Percentiles rank a stretch among this genome's conserved stretches.
Conservation (phyloP, 805 yeast species). For the Cyberlindnera nakhonratchasimensis region DNA sequence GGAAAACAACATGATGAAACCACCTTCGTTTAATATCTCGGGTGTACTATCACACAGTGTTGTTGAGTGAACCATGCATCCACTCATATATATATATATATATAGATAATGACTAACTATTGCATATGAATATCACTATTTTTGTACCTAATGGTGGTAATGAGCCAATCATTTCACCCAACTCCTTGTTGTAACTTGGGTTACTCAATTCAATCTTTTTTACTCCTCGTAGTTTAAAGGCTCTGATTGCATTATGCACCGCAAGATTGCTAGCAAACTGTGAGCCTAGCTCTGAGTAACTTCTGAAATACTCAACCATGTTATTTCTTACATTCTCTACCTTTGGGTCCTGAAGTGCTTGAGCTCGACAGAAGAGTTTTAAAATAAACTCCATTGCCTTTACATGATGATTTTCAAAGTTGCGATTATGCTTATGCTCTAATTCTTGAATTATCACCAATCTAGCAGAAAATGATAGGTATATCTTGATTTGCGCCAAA, state of each 20-base stretch:
- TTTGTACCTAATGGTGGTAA: not conserved
- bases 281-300: no score
- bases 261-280: not conserved
- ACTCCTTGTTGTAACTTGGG: not conserved
- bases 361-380: not conserved
- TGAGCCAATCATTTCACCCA: not conserved
- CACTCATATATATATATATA: not conserved
- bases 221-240: not conserved
- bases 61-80: not conserved
- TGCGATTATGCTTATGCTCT: not conserved
- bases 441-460: not conserved
- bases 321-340: not conserved
- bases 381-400: not conserved
- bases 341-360: not conserved
- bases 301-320: not conserved
- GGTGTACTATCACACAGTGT: conserved; percentile 5
- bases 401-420: not conserved
- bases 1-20: conserved; percentile 33
- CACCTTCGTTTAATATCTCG: conserved; percentile 23
- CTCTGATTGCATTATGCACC: not conserved
- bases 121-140: not conserved
- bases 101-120: not conserved
- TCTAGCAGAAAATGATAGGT: not conserved
- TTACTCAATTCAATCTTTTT: not conserved
- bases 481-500: not conserved